Base-by-base conservation (phyloP, 768 basidiomycete genomes). In the Trichaptum fuscoviolaceum region DNA sequence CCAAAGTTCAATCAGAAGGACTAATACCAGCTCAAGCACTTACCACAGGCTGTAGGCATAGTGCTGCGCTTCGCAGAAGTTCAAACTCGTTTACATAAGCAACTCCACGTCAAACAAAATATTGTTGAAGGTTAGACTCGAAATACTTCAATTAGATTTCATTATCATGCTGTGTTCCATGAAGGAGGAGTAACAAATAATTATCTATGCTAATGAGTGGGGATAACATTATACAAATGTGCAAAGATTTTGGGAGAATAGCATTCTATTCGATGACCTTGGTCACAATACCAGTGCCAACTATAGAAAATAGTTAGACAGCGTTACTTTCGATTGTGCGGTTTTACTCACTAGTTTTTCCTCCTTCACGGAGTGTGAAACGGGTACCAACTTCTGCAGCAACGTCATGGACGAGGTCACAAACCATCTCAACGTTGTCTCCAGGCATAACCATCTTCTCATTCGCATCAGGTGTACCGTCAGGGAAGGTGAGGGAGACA, bases 361-460 rank as follows among this genome's bases (percentile, higher is more conserved):
- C 93, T 70, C 94, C 95, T 77, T 97, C 95, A 70, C 95, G 90
- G 67, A 97, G 86, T 26, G 96, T 98, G 80, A 98, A 97, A 63
- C 95, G 87, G 67, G 90, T 88, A 64, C 96, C 95, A 69, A 87
- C 84, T 78, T 98, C 96, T 58, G 92, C 85, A 25, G 95, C 95
- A 68, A 97, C 89, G 73, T 96, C 93, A 72, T 89, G 87, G 26
- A 89, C 84, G 42, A 98, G 84, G 27, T 85, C 81, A 75, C 92
- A 93, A 65, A 93, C 83, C 82, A 99, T 89, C 79, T 97, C 95
- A 64, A 99, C 89, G 73, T 96, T 96, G 81, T 99, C 96, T 68
- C 96, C 96, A 62, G 96, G 96, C 93, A 97, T 96, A 71, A 98
- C 94, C 90, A 96, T 95, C 78, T 93, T 96, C 73, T 95, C 92